A percentile compares a stretch with the other conserved stretches of the same genome.
These are phyloP conservation scores for Trypanosoma lewisi DNA, from an alignment of 208 protist species.

Conservation along the genomic window DNA sequence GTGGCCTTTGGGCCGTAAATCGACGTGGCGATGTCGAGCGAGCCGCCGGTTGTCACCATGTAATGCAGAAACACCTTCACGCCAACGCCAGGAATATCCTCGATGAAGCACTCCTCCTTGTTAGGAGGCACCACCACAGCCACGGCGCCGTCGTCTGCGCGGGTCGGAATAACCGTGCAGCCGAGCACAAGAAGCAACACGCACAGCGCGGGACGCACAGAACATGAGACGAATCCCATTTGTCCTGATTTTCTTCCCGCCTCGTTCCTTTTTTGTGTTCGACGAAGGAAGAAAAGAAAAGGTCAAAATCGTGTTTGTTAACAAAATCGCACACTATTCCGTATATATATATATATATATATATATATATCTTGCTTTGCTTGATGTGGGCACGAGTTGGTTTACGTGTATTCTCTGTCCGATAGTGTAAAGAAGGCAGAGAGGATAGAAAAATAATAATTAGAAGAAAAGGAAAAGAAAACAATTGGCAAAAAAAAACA, in stretches of 20 bases:
- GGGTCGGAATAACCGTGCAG: background rate
- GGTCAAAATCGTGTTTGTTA: too few species aligned
- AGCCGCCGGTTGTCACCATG: conserved; percentile 72
- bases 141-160: conserved; percentile 44
- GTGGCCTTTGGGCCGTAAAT: conserved; percentile 51
- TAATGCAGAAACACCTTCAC: conserved; percentile 78
- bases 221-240: background rate
- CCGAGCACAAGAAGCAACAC: conserved; percentile 27
- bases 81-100: conserved; percentile 45
- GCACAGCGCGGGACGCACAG: background rate
- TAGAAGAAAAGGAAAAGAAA: background rate
- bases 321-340: too few species aligned
- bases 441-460: background rate
- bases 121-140: conserved; percentile 48
- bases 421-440: too few species aligned
- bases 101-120: conserved; percentile 79
- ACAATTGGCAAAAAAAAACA: background rate
- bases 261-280: too few species aligned
- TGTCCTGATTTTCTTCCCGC: background rate
- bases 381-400: too few species aligned
- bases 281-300: too few species aligned
- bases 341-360: conserved; percentile 23
- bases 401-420: too few species aligned
- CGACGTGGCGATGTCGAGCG: conserved; percentile 68
- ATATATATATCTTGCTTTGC: background rate